Evolutionary conservation across 768 basidiomycete genomes (phyloP), one percentile per base, ranked within the genome.

Genomic region (Saitozyma sp.): DNA sequence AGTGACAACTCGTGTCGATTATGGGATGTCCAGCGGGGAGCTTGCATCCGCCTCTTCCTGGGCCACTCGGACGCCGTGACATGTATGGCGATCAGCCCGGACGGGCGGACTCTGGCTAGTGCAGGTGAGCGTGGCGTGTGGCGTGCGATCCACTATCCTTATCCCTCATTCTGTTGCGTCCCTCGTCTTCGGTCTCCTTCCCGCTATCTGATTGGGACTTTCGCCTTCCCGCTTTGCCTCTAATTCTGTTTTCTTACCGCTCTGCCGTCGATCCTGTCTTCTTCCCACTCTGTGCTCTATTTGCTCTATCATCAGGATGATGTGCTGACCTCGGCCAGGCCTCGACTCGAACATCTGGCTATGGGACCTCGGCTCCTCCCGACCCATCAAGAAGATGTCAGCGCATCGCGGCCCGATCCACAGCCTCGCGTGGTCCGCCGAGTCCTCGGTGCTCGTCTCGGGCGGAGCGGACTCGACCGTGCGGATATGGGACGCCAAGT

Each of bases 1-100:
- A 91, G 89, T 69, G 96, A 99, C 78, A 89, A 90, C 85, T 96
- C 95, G 9, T 91, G 93, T 61, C 87, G 96, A 52, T 79, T 99
- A 48, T 99, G 96, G 96, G 96, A 99, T 76, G 90, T 95, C n/a
- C 96, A 98, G 73, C 87, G 88, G 50, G 96, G 96, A 7, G 84
- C 87, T 6, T 96, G 92, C 79, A 88, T 98, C 2, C 87, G 96
- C 17, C 91, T 99, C 20, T 98, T 98, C 81, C 86, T 95, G 42
- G 96, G 94, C 0, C 96, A 99, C 75, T 89, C 93, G 70, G 95
- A 91, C 41, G 83, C 88, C 13, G 85, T 99, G 19, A 89, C 91
- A 6, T 84, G 89, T 0, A 81, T 98, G 62, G 91, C 92, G 8
- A 84, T 97, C 66, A 92, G 90, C 71, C 93, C 96, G 8, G 94